Conservation (phyloP, 441 rosid species). For the Lepidium campestre region DNA sequence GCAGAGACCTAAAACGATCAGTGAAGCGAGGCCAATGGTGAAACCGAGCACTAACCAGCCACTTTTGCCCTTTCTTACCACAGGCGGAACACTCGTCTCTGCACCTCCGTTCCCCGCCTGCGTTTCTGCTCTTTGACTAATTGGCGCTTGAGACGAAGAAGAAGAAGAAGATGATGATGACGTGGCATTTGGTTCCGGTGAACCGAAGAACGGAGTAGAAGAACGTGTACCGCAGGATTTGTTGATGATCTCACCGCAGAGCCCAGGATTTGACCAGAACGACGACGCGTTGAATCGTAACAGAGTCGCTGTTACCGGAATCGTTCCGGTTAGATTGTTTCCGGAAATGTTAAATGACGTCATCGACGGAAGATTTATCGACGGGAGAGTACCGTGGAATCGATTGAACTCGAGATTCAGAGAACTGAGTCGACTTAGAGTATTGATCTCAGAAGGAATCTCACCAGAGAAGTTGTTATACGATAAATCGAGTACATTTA, state of each 20-base stretch:
- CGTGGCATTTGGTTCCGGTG: constrained; percentile 27
- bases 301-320: constrained; percentile 64
- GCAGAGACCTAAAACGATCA: constrained; percentile 38
- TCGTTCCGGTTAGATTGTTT: constrained; percentile 58
- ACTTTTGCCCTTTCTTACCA: constrained; percentile 21
- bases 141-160: constrained; percentile 30
- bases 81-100: constrained; percentile 37
- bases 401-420: constrained; percentile 57
- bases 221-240: constrained; percentile 45
- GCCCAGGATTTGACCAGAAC: constrained; percentile 49
- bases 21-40: constrained; percentile 40
- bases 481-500: constrained; percentile 58
- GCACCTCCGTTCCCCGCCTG: constrained; percentile 34
- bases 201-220: constrained; percentile 49
- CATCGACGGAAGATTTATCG: constrained; percentile 55
- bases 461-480: constrained; percentile 45
- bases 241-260: constrained; percentile 76
- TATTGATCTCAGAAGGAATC: constrained; percentile 46
- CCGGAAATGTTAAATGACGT: constrained; percentile 57
- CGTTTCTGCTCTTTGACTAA: constrained; percentile 27
- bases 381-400: constrained; percentile 58
- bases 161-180: background rate
- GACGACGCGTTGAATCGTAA: constrained; percentile 50
- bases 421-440: constrained; percentile 43
- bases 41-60: constrained; percentile 46